A percentile compares a stretch with the other conserved stretches of the same genome.
These are phyloP conservation scores for Sclerotinia spermophila DNA, from an alignment of 2,329 filamentous ascomycete genomes.

Conservation along the genomic window DNA sequence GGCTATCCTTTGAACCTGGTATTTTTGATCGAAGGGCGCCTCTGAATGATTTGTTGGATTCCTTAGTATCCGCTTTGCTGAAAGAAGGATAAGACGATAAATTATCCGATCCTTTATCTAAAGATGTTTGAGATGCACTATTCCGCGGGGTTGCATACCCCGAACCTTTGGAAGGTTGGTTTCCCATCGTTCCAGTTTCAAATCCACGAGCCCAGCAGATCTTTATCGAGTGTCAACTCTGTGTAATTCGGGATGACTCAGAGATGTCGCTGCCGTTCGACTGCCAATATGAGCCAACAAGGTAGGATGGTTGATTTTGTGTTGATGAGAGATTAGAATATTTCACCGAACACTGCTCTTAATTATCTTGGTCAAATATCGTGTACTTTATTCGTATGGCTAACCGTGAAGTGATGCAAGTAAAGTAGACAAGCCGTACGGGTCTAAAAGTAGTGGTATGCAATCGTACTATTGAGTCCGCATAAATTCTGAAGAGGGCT, in stretches of 20 bases:
- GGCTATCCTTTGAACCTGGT: slow-evolving; percentile 73
- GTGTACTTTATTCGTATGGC: neutral
- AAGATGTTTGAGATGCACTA: slow-evolving; percentile 34
- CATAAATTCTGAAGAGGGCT: neutral
- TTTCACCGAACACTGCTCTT: neutral
- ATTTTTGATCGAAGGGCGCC: slow-evolving; percentile 81
- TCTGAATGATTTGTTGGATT: slow-evolving; percentile 82
- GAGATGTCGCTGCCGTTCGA: neutral
- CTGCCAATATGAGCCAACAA: neutral
- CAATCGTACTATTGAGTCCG: neutral
- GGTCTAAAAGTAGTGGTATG: neutral
- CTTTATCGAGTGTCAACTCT: neutral
- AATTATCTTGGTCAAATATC: neutral
- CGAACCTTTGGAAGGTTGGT: slow-evolving; percentile 57
- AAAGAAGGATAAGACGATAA: slow-evolving; percentile 89
- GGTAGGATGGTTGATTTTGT: neutral
- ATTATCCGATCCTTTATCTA: slow-evolving; percentile 31
- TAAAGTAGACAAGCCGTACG: neutral
- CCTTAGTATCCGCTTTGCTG: slow-evolving; percentile 86
- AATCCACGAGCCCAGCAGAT: neutral
- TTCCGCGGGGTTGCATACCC: slow-evolving; percentile 32
- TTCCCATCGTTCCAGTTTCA: slow-evolving; percentile 57
- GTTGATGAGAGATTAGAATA: neutral
- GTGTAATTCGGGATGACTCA: neutral
- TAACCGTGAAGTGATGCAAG: neutral